Percentiles rank a stretch among this genome's conserved stretches.
These are phyloP conservation scores for Calonectria pseudoreteaudii DNA, from an alignment of 2,329 filamentous ascomycete genomes.

Conservation along the genomic window DNA sequence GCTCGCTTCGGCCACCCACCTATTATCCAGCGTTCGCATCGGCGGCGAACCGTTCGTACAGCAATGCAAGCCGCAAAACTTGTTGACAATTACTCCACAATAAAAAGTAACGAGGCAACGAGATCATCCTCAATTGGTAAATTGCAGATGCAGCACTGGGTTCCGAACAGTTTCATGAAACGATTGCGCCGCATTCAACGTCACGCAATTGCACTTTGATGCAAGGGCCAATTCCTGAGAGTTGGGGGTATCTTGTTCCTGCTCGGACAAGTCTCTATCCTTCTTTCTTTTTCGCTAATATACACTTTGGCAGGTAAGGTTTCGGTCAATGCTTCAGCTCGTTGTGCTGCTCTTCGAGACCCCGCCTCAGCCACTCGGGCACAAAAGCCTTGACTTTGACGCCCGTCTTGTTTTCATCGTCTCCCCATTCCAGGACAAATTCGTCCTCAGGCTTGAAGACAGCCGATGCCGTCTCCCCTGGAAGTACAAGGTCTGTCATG, in stretches of 20 bases:
- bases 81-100: not conserved
- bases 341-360: slow-evolving; percentile 47
- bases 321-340: slow-evolving; percentile 18
- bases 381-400: slow-evolving; percentile 83
- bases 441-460: slow-evolving; percentile 71
- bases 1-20: not conserved
- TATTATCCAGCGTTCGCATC: not conserved
- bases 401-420: slow-evolving; percentile 51
- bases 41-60: not conserved
- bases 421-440: slow-evolving; percentile 68
- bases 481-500: slow-evolving; percentile 85
- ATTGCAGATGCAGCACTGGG: not conserved
- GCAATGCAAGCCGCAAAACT: not conserved
- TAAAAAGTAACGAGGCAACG: not conserved
- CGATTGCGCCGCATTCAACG: not conserved
- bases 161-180: not conserved
- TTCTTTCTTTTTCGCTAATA: slow-evolving; percentile 18
- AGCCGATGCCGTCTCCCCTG: slow-evolving; percentile 74
- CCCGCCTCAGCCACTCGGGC: slow-evolving; percentile 76
- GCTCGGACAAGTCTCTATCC: not conserved
- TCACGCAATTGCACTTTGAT: not conserved
- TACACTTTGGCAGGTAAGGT: slow-evolving; percentile 26
- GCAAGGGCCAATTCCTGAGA: not conserved
- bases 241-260: slow-evolving; percentile 27
- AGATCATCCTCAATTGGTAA: not conserved